A percentile compares a stretch with the other conserved stretches of the same genome.
These are phyloP conservation scores for Trichoderma erinaceum DNA, from an alignment of 495 filamentous ascomycete species.

Conservation along the genomic window DNA sequence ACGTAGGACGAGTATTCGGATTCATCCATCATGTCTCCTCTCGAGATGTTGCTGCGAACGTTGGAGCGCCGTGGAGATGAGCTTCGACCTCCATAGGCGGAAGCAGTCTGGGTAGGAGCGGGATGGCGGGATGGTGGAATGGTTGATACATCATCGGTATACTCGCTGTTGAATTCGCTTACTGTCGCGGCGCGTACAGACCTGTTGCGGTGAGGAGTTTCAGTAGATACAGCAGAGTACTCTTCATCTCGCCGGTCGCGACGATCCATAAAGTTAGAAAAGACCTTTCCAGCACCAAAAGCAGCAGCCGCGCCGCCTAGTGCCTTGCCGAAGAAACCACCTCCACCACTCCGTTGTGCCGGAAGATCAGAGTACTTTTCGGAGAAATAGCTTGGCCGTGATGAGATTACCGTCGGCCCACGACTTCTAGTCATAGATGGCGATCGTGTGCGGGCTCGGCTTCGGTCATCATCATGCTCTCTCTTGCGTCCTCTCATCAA, in stretches of 20 bases:
- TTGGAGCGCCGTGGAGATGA: constrained; percentile 25
- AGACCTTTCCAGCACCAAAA: constrained; percentile 58
- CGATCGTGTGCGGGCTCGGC: constrained; percentile 28
- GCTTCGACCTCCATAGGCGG: constrained; percentile 20
- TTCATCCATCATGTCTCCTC: constrained; percentile 23
- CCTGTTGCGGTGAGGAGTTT: constrained; percentile 42
- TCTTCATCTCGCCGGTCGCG: constrained; percentile 53
- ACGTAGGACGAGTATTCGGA: constrained; percentile 49
- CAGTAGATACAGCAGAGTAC: constrained; percentile 47
- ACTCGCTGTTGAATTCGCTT: constrained; percentile 32
- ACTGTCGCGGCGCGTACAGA: constrained; percentile 32
- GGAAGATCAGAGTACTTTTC: constrained; percentile 51
- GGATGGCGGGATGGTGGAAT: constrained; percentile 37
- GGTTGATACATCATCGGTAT: constrained; percentile 42
- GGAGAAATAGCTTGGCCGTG: constrained; percentile 49
- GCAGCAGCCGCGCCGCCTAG: constrained; percentile 61
- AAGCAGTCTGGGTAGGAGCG: constrained; percentile 19
- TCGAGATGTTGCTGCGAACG: constrained; percentile 31
- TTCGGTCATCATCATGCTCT: constrained; percentile 32
- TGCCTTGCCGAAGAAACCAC: constrained; percentile 55
- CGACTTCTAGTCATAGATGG: constrained; percentile 31
- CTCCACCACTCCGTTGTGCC: constrained; percentile 26
- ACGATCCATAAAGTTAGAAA: constrained; percentile 58
- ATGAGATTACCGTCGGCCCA: constrained; percentile 42
- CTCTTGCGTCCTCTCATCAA: constrained; percentile 43